Evolutionary conservation across 202 grass and related monocot species (phyloP).

Genomic region (Sporobolus alterniflorus): DNA sequence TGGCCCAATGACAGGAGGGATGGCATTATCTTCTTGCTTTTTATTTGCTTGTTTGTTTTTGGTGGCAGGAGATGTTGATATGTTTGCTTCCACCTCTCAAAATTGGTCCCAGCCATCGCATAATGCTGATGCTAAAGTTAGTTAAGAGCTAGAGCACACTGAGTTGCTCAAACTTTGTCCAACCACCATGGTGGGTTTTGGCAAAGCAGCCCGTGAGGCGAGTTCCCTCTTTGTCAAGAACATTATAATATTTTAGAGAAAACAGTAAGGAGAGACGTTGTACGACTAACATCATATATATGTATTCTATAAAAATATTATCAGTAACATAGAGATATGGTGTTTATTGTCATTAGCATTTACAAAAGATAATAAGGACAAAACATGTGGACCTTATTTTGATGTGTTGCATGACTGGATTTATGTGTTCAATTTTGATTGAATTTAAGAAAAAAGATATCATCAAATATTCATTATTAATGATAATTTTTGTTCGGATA

Average conservation of each 20-base stretch:
- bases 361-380: too few species aligned
- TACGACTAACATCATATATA: background rate
- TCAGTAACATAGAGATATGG: too few species aligned
- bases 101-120: background rate
- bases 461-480: background rate
- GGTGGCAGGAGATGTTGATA: background rate
- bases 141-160: background rate
- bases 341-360: too few species aligned
- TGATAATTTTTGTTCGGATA: background rate
- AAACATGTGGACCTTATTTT: too few species aligned
- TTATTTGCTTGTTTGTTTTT: constrained; percentile 1
- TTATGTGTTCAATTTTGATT: background rate
- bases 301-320: background rate
- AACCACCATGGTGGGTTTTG: too few species aligned
- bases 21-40: constrained; percentile 26
- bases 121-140: background rate
- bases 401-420: background rate
- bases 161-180: background rate
- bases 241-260: background rate
- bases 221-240: too few species aligned
- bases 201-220: too few species aligned
- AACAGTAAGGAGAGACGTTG: background rate
- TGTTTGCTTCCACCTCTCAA: background rate
- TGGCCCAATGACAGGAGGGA: constrained; percentile 20
- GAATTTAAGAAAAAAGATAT: background rate